Base-by-base conservation (phyloP, 225 moss, liverwort and hornwort species). In the Climacium dendroides region DNA sequence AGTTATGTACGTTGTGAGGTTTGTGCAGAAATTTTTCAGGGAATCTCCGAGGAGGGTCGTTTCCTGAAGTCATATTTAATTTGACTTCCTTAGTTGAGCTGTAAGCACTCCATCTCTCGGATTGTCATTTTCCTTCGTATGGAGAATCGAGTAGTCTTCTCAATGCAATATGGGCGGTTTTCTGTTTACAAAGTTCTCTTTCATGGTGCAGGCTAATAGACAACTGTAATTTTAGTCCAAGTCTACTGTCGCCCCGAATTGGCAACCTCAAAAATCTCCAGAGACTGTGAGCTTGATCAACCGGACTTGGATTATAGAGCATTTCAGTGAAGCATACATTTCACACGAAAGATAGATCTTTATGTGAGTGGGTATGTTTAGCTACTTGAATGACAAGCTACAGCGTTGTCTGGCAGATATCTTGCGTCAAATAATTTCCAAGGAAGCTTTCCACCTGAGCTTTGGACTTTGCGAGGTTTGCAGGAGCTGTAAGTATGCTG, bases 1-100 rank as follows among this genome's bases (percentile, higher is more conserved):
- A 28, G 14, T 74, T 65, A 16, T 32, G 16, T 25, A 29, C 41
- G 35, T 81, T 74, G 70, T 80, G 84, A 60, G 71, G 84, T 25
- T 79, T 72, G 62, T 85, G 43, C 93, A 93, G 93, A 61, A 93
- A 91, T 72, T 3, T 93, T 32, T 93, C 93, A 45, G 16, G 47
- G 59, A 91, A 85, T 82, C 62, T 86, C 41, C 83, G 65, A 62
- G 58, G 80, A 60, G 54, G 78, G 52, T 37, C 62, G 25, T 89
- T 93, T 86, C 93, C 91, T 75, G 91, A 87, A 41, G 89, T 93
- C 76, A 4, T 93, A 28, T 91, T 53, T 65, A 84, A 83, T 43
- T 74, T 93, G 89, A 93, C 85, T 58, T 91, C 81, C 73, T 77
- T 91, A 41, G 73, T 89, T 54, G 88, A 89, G 84, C 86, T 93